Evolutionary conservation across 768 basidiomycete species (phyloP).

Genomic region (Neoboletus magnificus): DNA sequence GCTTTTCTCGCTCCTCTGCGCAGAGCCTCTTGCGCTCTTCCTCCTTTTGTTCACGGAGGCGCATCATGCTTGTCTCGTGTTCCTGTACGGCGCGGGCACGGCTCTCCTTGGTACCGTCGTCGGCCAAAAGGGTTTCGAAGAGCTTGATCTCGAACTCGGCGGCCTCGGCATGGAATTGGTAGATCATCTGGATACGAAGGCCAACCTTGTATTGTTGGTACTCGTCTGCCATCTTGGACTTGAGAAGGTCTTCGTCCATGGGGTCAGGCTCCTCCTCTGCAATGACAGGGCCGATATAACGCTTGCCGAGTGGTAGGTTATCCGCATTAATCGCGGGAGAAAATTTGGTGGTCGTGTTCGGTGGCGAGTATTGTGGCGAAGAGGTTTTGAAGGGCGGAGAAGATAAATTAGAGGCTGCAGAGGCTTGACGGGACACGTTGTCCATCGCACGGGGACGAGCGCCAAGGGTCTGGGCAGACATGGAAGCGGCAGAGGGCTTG

Average conservation of each 20-base stretch:
- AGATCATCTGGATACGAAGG: conserved; percentile 35
- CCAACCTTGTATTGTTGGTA: conserved; percentile 31
- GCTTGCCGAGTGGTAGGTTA: conserved; percentile 24
- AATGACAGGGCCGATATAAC: conserved; percentile 32
- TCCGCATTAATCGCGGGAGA: conserved; percentile 26
- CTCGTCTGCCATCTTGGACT: conserved; percentile 33
- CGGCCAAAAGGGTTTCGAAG: conserved; percentile 24
- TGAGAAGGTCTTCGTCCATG: conserved; percentile 26
- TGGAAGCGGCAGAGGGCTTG: conserved; percentile 1
- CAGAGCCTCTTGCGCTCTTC: conserved; percentile 31
- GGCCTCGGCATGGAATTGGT: conserved; percentile 31
- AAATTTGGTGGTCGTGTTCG: conserved; percentile 18
- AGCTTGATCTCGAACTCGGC: conserved; percentile 31
- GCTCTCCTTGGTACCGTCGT: conserved; percentile 29
- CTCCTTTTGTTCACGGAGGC: conserved; percentile 32
- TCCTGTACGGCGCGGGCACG: conserved; percentile 29
- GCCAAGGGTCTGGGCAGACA: conserved; percentile 10
- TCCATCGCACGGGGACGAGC: conserved; percentile 29
- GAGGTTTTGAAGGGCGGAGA: conserved; percentile 20
- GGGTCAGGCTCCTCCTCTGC: conserved; percentile 28
- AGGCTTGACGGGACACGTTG: conserved; percentile 29
- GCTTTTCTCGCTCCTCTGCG: conserved; percentile 27
- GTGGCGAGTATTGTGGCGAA: conserved; percentile 30
- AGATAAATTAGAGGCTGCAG: conserved; percentile 21
- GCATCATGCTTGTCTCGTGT: conserved; percentile 33